A percentile compares a stretch with the other conserved stretches of the same genome.
Evolutionary conservation across 1,284 basidiomycete species (phyloP).

Genomic region (Moesziomyces sp.): DNA sequence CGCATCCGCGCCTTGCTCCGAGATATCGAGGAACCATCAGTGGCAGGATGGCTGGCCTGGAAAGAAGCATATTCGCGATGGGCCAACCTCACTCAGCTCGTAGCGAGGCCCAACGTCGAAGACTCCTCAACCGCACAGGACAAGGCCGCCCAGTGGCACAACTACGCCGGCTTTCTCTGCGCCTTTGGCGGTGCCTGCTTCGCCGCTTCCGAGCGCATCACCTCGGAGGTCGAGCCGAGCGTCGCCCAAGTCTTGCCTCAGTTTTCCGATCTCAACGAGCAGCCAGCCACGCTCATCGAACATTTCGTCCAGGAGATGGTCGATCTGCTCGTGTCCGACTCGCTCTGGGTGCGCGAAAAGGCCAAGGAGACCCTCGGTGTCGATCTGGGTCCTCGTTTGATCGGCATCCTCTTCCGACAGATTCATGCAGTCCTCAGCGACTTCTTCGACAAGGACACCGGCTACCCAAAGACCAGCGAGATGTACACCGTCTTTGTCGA

Average conservation of each 20-base stretch:
- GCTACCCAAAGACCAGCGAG: slow-evolving; percentile 55
- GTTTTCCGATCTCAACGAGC: slow-evolving; percentile 26
- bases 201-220: slow-evolving; percentile 21
- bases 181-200: slow-evolving; percentile 78
- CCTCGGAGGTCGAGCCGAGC: slow-evolving; percentile 19
- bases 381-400: slow-evolving; percentile 53
- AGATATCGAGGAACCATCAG: slow-evolving; percentile 74
- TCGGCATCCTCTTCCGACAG: slow-evolving; percentile 61
- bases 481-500: slow-evolving; percentile 65
- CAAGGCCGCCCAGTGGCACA: slow-evolving; percentile 78
- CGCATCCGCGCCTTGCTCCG: slow-evolving; percentile 79
- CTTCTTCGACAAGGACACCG: slow-evolving; percentile 62
- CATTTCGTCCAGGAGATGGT: slow-evolving; percentile 63
- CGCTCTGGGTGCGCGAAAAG: slow-evolving; percentile 64
- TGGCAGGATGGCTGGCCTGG: slow-evolving; percentile 81
- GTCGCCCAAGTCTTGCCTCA: slow-evolving; percentile 31
- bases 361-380: slow-evolving; percentile 62
- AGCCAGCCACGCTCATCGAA: slow-evolving; percentile 49
- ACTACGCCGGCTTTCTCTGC: slow-evolving; percentile 82
- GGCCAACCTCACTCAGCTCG: slow-evolving; percentile 70
- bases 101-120: slow-evolving; percentile 71
- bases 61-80: slow-evolving; percentile 81
- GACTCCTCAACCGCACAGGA: slow-evolving; percentile 70
- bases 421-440: slow-evolving; percentile 62
- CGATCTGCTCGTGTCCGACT: slow-evolving; percentile 63